A percentile compares a stretch with the other conserved stretches of the same genome.
Evolutionary conservation across 1,284 basidiomycete species (phyloP).

Genomic region (Meira nashicola): DNA sequence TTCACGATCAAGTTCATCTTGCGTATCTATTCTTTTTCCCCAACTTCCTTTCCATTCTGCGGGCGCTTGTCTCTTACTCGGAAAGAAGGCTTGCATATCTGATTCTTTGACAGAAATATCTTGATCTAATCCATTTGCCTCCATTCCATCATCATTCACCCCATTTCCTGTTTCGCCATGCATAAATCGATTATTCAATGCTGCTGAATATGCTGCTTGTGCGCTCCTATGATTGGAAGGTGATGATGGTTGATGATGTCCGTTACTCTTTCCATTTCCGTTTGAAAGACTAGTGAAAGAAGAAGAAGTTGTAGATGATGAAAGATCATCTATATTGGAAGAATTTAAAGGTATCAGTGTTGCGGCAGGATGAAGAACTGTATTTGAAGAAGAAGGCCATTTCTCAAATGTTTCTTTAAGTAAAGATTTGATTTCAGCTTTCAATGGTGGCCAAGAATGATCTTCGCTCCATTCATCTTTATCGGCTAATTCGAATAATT

Average conservation of each 20-base stretch:
- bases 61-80: conserved; percentile 2
- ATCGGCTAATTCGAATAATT: conserved; percentile 5
- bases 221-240: background rate
- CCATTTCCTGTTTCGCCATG: background rate
- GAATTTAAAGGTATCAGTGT: background rate
- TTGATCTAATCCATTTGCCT: background rate
- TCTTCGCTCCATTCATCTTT: conserved; percentile 8
- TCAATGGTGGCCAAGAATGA: conserved; percentile 7
- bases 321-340: background rate
- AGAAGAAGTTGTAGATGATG: background rate
- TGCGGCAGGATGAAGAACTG: conserved; percentile 7
- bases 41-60: conserved; percentile 8
- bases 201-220: background rate
- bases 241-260: background rate
- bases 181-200: background rate
- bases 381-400: conserved; percentile 1
- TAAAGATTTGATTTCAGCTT: conserved; percentile 12
- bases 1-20: conserved; percentile 2
- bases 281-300: too few relatives aligned
- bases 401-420: conserved; percentile 6
- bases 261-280: background rate
- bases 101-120: background rate
- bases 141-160: too few relatives aligned
- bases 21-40: conserved; percentile 4
- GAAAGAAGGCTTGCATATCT: conserved; percentile 11